Conservation (phyloP, 306 rosid genomes). For the Cucumis hystrix region DNA sequence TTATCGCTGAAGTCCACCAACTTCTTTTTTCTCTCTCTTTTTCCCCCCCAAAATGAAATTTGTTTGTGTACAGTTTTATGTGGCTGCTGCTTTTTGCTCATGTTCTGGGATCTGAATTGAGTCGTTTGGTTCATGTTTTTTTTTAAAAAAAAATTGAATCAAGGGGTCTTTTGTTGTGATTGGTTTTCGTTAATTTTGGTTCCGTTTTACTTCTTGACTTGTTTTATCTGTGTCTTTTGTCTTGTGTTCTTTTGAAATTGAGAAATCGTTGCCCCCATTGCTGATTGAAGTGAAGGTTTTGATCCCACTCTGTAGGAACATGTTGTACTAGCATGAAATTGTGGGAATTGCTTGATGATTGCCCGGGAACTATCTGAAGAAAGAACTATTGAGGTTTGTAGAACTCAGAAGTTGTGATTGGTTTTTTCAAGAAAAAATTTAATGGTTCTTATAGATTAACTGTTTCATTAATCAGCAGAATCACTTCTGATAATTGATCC, state of each 20-base stretch:
- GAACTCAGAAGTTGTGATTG: not conserved
- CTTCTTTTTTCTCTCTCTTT: not conserved
- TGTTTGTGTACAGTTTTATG: not conserved
- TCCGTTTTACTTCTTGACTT: not conserved
- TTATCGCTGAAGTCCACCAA: not conserved
- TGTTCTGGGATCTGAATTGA: not conserved
- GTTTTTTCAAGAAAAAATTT: not conserved
- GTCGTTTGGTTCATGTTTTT: not conserved
- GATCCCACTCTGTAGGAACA: not conserved
- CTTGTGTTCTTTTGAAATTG: not conserved
- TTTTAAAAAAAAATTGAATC: not conserved
- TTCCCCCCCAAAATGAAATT: not conserved
- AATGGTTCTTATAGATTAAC: not conserved
- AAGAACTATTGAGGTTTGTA: not conserved
- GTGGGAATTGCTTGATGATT: not conserved
- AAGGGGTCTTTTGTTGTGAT: not conserved
- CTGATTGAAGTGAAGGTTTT: not conserved
- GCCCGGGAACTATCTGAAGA: not conserved
- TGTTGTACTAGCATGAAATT: not conserved
- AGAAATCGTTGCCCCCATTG: not conserved
- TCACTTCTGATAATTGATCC: not conserved
- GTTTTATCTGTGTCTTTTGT: not conserved
- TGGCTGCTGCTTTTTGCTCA: not conserved
- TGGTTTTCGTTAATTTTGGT: not conserved
- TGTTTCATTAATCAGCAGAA: not conserved